Base-by-base conservation (phyloP, 306 rosid genomes). In the Cajanus cajan region DNA sequence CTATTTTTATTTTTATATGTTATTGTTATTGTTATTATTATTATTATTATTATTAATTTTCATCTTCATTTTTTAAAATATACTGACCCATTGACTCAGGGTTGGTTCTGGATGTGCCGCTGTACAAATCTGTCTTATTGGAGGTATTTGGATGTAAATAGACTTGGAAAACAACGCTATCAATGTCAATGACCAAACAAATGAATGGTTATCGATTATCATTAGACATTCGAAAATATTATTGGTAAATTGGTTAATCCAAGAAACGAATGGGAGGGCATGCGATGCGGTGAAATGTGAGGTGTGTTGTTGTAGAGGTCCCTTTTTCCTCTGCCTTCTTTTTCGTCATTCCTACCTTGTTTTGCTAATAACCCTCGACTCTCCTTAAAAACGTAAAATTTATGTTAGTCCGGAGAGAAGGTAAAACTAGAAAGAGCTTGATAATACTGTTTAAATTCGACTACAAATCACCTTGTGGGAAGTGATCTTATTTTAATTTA, bases 261-360 rank as follows among this genome's bases (percentile, higher is more conserved):
- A 41, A 36, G 18, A 11, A 50, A 21, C 0, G 54, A 58, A 40
- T 59, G 66, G 75, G 14, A 4, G 33, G 14, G 25, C 40, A 33
- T 28, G 31, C 28, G 13, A 61, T 54, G 37, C 14, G 74, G 52
- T 51, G 63, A 71, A 31, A 44, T 37, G 34, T 66, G 41, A 51
- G 15, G 25, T 77, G 59, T 16, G 59, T 47, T 2, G 13, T 54
- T 67, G 19, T 25, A 54, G 73, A 61, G 58, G 13, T 19, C 89
- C 85, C n/a, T n/a, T 64, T 40, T 65, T 72, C 33, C 75, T 76
- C 8, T 31, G 87, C 81, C 88, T 71, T 43, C 24, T 28, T 59
- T 66, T 18, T 71, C 24, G 80, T 15, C 43, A 78, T 59, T 28
- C 11, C 37, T 61, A 19, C 52, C 78, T 64, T 31, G 68, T 75